These are phyloP conservation scores for Vitis amurensis DNA, from an alignment of 164 flowering plant species.

Conservation along the genomic window DNA sequence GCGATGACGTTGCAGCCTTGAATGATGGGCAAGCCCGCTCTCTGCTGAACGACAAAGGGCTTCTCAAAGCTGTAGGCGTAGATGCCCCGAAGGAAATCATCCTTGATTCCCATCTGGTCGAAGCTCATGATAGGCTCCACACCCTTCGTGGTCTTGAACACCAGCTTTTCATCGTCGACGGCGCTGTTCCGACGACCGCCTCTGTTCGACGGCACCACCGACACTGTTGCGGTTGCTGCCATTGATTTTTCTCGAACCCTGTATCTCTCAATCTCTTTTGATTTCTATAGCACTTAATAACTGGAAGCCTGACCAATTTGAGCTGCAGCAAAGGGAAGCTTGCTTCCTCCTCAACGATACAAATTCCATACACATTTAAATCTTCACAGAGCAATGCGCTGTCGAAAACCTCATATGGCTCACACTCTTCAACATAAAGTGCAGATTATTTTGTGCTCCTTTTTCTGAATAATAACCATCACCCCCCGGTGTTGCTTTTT, in stretches of 20 bases:
- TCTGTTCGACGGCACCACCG: constrained; percentile 50
- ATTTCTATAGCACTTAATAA: too few species aligned
- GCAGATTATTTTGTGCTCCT: constrained; percentile 31
- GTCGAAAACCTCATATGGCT: constrained; percentile 24
- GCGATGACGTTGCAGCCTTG: constrained; percentile 89
- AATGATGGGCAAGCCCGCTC: constrained; percentile 87
- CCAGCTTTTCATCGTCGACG: constrained; percentile 55
- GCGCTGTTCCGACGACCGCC: constrained; percentile 24
- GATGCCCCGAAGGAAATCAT: constrained; percentile 79
- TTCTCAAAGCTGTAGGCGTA: constrained; percentile 85
- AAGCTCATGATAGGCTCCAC: constrained; percentile 69
- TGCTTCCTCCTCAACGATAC: background rate
- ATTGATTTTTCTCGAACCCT: constrained; percentile 6
- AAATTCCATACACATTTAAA: too few species aligned
- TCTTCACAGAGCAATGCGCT: constrained; percentile 22
- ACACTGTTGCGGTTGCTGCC: constrained; percentile 31
- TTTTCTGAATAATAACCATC: constrained; percentile 11
- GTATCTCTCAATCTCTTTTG: too few species aligned
- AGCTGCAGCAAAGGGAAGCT: background rate
- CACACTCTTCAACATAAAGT: constrained; percentile 10
- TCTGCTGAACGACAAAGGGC: constrained; percentile 91
- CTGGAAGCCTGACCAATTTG: too few species aligned
- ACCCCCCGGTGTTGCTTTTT: constrained; percentile 13
- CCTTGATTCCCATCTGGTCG: constrained; percentile 81
- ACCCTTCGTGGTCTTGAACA: constrained; percentile 79